These are phyloP conservation scores for Candida railenensis DNA, from an alignment of 805 yeast species.

Conservation along the genomic window DNA sequence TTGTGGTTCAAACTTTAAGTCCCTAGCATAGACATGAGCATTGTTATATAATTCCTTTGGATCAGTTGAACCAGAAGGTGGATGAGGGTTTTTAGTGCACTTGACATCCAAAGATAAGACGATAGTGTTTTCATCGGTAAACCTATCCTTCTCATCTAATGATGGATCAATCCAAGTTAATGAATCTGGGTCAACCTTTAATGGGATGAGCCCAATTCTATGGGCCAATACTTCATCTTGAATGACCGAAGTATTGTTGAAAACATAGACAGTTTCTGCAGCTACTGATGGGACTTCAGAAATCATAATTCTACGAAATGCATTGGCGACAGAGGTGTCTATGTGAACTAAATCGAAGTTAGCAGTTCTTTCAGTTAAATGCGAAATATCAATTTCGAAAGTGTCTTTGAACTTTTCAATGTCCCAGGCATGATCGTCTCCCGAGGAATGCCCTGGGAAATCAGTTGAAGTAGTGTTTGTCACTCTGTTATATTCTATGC, in stretches of 20 bases:
- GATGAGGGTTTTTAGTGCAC: constrained; percentile 84
- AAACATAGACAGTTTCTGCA: constrained; percentile 84
- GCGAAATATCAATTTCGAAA: constrained; percentile 66
- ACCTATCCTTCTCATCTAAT: constrained; percentile 61
- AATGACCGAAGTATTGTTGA: constrained; percentile 93
- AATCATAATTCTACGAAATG: constrained; percentile 95
- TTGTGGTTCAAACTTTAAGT: constrained; percentile 86
- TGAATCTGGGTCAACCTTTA: constrained; percentile 87
- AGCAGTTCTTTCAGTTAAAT: constrained; percentile 65
- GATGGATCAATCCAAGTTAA: constrained; percentile 76
- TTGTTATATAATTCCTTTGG: constrained; percentile 83
- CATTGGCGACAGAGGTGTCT: constrained; percentile 93
- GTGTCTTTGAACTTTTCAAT: constrained; percentile 70
- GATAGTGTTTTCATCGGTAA: constrained; percentile 85
- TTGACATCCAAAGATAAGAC: constrained; percentile 77
- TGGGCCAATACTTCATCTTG: constrained; percentile 97
- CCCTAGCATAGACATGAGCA: constrained; percentile 85
- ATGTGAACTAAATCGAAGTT: constrained; percentile 84
- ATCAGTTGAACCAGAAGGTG: constrained; percentile 73
- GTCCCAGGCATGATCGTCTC: constrained; percentile 76
- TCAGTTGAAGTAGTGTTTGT: constrained; percentile 87
- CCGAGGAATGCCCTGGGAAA: constrained; percentile 74
- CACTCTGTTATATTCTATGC: constrained; percentile 87
- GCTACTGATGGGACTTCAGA: constrained; percentile 97
- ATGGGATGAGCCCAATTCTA: constrained; percentile 89